A percentile compares a stretch with the other conserved stretches of the same genome.
phyloP scores from a whole-genome alignment of 2,329 filamentous ascomycete species.

The Dryadomyces quercus-mongolicae region DNA sequence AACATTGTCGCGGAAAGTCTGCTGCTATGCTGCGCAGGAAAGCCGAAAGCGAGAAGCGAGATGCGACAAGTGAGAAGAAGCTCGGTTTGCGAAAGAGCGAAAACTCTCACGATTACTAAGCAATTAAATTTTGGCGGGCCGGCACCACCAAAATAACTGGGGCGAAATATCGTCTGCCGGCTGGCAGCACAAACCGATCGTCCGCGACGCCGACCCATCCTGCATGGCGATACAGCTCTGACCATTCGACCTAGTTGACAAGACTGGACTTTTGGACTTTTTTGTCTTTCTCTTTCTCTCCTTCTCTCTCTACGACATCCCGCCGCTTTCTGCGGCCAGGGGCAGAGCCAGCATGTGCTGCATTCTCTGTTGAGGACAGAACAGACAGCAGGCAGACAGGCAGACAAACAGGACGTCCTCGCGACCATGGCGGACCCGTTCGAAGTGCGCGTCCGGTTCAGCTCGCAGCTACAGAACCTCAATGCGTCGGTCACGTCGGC shows the following conservation, averaged over 20 bases:
- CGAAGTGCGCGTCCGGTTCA: constrained; percentile 97
- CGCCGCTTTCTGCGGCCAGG: no score
- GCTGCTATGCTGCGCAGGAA: not conserved
- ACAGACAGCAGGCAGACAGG: no score
- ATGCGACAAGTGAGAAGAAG: no score
- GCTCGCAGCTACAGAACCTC: constrained; percentile 74
- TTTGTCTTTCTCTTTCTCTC: no score
- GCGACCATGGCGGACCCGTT: constrained; percentile 67
- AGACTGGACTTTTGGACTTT: no score
- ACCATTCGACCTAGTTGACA: no score
- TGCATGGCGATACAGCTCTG: not conserved
- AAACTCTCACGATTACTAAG: not conserved
- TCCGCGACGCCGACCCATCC: not conserved
- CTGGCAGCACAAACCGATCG: not conserved
- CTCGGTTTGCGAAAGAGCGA: no score
- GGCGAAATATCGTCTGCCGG: not conserved
- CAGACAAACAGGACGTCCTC: no score
- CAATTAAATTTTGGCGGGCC: not conserved
- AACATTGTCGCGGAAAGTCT: constrained; percentile 38
- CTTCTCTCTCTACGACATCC: no score
- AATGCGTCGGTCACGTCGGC: constrained; percentile 82
- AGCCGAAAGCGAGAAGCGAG: not conserved
- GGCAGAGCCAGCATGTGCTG: no score
- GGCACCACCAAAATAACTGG: not conserved
- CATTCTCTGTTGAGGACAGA: no score